phyloP scores from a whole-genome alignment of 768 basidiomycete genomes.

The Chalciporus piperatus region DNA sequence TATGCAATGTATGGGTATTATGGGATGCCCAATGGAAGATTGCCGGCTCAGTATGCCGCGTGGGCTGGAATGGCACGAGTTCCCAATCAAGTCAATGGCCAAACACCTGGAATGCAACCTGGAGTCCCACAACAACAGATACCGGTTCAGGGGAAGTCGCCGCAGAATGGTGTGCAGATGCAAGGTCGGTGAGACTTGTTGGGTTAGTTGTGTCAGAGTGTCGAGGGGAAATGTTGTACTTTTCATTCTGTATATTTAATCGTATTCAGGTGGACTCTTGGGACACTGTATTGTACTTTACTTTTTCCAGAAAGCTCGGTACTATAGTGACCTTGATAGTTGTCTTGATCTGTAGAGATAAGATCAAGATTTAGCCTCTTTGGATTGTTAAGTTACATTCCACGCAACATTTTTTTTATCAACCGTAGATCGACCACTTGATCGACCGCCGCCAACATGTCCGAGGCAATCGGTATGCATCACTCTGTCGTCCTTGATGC shows the following conservation, averaged over 20 bases:
- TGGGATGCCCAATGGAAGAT: slow-evolving; percentile 14
- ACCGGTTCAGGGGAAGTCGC: slow-evolving; percentile 31
- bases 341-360: slow-evolving; percentile 18
- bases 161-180: slow-evolving; percentile 26
- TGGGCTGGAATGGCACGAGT: slow-evolving; percentile 26
- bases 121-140: slow-evolving; percentile 31
- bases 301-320: neutral
- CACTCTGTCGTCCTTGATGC: neutral
- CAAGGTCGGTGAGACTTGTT: slow-evolving; percentile 31
- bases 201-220: neutral
- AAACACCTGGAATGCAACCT: slow-evolving; percentile 28
- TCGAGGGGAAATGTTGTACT: neutral
- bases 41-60: slow-evolving; percentile 21
- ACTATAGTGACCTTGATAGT: neutral
- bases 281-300: slow-evolving; percentile 12
- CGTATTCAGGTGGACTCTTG: slow-evolving; percentile 8
- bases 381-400: neutral
- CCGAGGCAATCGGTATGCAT: slow-evolving; percentile 28
- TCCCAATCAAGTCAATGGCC: slow-evolving; percentile 21
- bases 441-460: slow-evolving; percentile 14
- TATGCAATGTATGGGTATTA: slow-evolving; percentile 30
- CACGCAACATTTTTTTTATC: slow-evolving; percentile 13
- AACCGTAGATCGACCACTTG: neutral
- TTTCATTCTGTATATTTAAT: slow-evolving; percentile 1
- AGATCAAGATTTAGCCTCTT: slow-evolving; percentile 4